Evolutionary conservation across 2,329 filamentous ascomycete species (phyloP), one percentile per base, ranked within the genome.

Genomic region (Chalaropsis ovoidea): DNA sequence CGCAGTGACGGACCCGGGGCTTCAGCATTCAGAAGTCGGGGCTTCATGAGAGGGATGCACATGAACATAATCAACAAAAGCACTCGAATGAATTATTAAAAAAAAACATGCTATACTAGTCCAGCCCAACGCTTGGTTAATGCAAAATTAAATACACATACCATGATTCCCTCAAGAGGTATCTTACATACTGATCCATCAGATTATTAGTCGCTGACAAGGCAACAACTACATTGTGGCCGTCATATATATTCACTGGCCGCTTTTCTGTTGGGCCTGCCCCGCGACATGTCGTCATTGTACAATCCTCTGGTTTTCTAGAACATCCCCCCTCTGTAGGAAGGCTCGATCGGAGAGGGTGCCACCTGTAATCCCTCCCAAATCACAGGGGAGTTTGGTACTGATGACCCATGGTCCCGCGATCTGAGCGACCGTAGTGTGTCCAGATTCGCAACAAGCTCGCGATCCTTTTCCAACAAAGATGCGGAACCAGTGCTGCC

Each of bases 401-500:
- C 52, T 24, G 63, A 47, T 13, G 47, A 39, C 27, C 11, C 27
- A 35, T 65, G 61, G 6, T 64, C 54, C 24, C 65, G 54, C 42
- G 58, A 58, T 43, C 54, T 63, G n/a, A 67, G 24, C 61, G 65
- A 49, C 62, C 65, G 62, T 61, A 67, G 39, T 13, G 43, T 61
- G 10, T 64, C 65, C 11, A 64, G 15, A 19, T 60, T 63, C 42
- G 52, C 43, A 35, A 41, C 42, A n/a, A 64, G 22, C 42, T 67
- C 65, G 19, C 62, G 49, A 13, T 67, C 65, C 41, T 64, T 63
- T 35, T 67, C 61, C 6, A 42, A 15, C 19, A 62, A 63, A 7
- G 64, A 62, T 22, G 60, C 65, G 5, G 65, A 63, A 3, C 49
- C 65, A 27, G 65, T 62, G 13, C 62, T 71, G 17, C 71, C 71